Base-by-base conservation (phyloP, 768 basidiomycete genomes). In the Inosperma sp. region DNA sequence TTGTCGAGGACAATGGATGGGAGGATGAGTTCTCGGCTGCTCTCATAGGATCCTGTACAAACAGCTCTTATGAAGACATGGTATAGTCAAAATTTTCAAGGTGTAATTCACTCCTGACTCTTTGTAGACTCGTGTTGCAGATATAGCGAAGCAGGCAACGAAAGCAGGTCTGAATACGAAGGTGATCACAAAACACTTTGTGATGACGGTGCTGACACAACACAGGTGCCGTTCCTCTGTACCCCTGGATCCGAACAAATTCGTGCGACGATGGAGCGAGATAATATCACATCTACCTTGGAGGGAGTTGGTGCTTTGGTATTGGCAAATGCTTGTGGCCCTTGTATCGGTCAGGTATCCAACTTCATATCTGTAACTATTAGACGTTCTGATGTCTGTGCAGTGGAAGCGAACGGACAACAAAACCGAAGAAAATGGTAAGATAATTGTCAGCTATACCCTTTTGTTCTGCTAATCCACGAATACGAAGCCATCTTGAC, bases 11-110 rank as follows among this genome's bases (percentile, higher is more conserved):
- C 56, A 87, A 92, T 66, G 87, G 87, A 9, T 98, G 94, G 92
- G 93, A 92, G 66, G 90, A 93, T 62, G 86, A 91, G 65, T 73
- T 98, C 45, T 88, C 93, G 9, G 95, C 93, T 19, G 82, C 78
- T 43, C 77, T 99, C 22, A 99, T 99, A 62, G 96, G 96, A 19
- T 96, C 93, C n/a, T 99, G 96, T 68, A 99, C 96, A 25, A 99
- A 99, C 67, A 96, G 93, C 52, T 96, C 93, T 5, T 99, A 98
- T 64, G 91, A 95, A 65, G 91, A 93, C 63, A 86, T 93, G 91
- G 90, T 89, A 53, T 29, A 36, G 30, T 8, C 44, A 2, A 22
- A 26, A 34, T 46, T 48, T 29, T 17, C 47, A 33, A 29, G 7
- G 16, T n/a, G 17, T 9, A 26, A 31, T 59, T 54, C 54, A 41